phyloP scores from a whole-genome alignment of 1,284 basidiomycete genomes.

The Fomitiporia mediterranea region DNA sequence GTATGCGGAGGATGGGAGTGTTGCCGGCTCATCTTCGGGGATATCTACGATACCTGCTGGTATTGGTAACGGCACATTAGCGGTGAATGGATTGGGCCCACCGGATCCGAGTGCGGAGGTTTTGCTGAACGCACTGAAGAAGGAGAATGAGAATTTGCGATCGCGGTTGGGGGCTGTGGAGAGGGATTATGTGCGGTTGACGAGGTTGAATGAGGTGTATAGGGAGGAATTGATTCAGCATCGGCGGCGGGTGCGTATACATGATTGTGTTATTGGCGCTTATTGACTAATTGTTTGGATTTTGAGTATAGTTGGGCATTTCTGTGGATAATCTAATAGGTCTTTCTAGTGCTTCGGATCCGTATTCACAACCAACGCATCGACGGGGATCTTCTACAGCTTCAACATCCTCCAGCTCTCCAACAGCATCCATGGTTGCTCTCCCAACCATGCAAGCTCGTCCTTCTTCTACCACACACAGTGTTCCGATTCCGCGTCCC shows the following conservation, averaged over 20 bases:
- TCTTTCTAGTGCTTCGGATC: conserved; percentile 49
- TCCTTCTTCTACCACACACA: conserved; percentile 34
- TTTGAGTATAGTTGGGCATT: conserved; percentile 57
- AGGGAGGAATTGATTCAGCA: conserved; percentile 76
- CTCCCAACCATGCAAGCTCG: conserved; percentile 31
- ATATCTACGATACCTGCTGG: conserved; percentile 23
- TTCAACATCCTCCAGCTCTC: conserved; percentile 27
- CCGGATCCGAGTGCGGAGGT: conserved; percentile 52
- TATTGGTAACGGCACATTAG: conserved; percentile 23
- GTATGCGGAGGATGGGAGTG: conserved; percentile 26
- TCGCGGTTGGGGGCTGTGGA: conserved; percentile 63
- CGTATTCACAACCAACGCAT: conserved; percentile 65
- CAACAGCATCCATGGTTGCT: conserved; percentile 25
- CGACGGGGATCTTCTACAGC: conserved; percentile 42
- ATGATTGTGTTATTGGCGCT: background rate
- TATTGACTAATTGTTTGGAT: background rate
- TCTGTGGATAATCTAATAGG: conserved; percentile 74
- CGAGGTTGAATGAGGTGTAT: conserved; percentile 73
- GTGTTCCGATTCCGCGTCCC: conserved; percentile 66
- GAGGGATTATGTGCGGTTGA: conserved; percentile 65
- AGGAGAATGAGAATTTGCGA: conserved; percentile 71
- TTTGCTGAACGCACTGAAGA: conserved; percentile 66
- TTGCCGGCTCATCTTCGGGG: conserved; percentile 5
- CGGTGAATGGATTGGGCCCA: conserved; percentile 27
- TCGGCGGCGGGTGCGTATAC: conserved; percentile 56